Base-by-base conservation (phyloP, 257 asterid species). In the Ilex asprella region DNA sequence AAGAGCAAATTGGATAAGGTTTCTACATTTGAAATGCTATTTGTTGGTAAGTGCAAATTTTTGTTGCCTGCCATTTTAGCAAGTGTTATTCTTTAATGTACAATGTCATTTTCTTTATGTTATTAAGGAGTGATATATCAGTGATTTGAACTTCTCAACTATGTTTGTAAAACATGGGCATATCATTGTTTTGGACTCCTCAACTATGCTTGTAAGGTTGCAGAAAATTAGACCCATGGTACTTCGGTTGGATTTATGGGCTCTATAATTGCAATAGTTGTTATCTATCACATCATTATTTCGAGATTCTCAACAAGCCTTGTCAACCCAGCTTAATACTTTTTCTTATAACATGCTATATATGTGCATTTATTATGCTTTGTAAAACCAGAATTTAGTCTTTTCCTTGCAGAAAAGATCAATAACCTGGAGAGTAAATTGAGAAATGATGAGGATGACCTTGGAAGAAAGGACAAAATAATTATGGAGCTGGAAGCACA, bases 1-100 rank as follows among this genome's bases (percentile, higher is more conserved):
- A 75, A 66, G 81, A 67, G 69, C 47, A 78, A 75, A 66, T 16
- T 75, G 49, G 76, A 75, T 21, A 80, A 71, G 76, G 70, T 75
- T 60, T 61, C 70, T 51, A 62, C 77, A 10, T 66, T 73, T 55
- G 76, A 78, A 59, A 62, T 54, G 14, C 67, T 71, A 60, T 75
- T 78, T 55, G 15, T 78, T 13, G 78, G 84, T 78, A 68, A 68
- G 55, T 58, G 49, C 12, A 46, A 10, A 14, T 10, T 11, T 21
- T 14, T 2, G 3, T 14, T 10, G 12, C 52, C n/a, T 46, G 15
- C n/a, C 13, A 14, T 10, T 6, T 46, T 46, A 11, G 13, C 52
- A 46, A 10, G 3, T 46, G 27, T 21, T 46, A 12, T 46, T 4
- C 3, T 3, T 46, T 35, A 46, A 2, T 10, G 52, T 46, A 46